Evolutionary conservation across 139 green algal genomes (phyloP).

Genomic region (Astrephomene gubernaculifera): DNA sequence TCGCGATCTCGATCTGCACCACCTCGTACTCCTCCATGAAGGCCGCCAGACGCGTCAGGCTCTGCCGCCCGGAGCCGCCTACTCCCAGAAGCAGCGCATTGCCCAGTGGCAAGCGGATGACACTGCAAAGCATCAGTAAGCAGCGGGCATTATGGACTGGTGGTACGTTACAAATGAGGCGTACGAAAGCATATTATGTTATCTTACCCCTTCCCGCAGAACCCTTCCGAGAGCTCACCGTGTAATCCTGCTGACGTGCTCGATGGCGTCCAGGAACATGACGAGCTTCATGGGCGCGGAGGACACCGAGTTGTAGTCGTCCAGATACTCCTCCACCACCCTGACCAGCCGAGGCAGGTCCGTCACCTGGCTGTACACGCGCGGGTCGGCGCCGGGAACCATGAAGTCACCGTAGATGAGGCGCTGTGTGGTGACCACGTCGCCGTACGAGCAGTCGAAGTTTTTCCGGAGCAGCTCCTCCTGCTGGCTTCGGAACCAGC

Average conservation of each 20-base stretch:
- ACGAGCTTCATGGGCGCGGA: slow-evolving; percentile 84
- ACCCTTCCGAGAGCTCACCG: neutral
- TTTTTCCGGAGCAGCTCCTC: slow-evolving; percentile 46
- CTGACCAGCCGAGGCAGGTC: slow-evolving; percentile 70
- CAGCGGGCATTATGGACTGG: too few species aligned
- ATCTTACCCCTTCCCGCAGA: too few species aligned
- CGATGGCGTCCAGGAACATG: slow-evolving; percentile 87
- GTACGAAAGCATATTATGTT: too few species aligned
- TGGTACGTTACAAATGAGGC: too few species aligned
- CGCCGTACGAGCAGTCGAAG: slow-evolving; percentile 38
- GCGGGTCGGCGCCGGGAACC: slow-evolving; percentile 71
- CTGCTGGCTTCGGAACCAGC: slow-evolving; percentile 72
- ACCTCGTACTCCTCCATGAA: slow-evolving; percentile 75
- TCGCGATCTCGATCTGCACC: slow-evolving; percentile 82
- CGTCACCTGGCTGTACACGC: slow-evolving; percentile 69
- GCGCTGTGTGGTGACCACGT: slow-evolving; percentile 66
- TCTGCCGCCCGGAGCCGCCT: slow-evolving; percentile 74
- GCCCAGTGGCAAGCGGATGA: slow-evolving; percentile 61
- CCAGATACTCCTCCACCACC: slow-evolving; percentile 79
- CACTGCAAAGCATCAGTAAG: slow-evolving; percentile 35
- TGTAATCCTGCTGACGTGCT: slow-evolving; percentile 80
- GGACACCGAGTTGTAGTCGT: slow-evolving; percentile 84
- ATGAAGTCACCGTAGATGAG: slow-evolving; percentile 84
- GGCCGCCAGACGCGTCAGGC: slow-evolving; percentile 74
- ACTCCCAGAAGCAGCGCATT: slow-evolving; percentile 84